phyloP scores from a whole-genome alignment of 2,329 filamentous ascomycete genomes.

The Talaromyces piceae region DNA sequence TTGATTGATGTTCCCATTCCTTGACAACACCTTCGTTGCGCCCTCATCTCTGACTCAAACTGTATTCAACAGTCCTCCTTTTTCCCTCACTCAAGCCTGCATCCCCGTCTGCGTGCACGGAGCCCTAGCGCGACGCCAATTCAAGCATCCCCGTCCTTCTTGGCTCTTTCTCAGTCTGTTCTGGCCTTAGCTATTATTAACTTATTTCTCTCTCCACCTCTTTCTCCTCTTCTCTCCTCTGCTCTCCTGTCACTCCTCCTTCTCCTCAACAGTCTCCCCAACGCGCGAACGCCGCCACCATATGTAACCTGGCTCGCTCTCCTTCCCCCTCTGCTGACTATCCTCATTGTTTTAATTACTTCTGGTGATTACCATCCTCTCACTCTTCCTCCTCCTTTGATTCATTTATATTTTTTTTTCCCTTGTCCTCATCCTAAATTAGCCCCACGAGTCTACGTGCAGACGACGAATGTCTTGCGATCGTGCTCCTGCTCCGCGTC shows the following conservation, averaged over 20 bases:
- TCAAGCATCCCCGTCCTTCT: constrained; percentile 11
- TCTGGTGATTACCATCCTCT: no score
- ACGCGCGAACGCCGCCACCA: constrained; percentile 8
- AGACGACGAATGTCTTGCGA: constrained; percentile 1
- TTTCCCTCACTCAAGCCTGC: neutral
- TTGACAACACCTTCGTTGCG: no score
- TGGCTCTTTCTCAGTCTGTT: no score
- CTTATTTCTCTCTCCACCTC: no score
- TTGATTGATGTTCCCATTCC: neutral
- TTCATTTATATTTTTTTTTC: constrained; percentile 9
- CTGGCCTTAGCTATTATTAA: no score
- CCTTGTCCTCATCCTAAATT: constrained; percentile 3
- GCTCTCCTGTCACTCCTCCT: neutral
- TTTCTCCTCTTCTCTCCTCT: constrained; percentile 10
- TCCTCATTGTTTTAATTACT: no score
- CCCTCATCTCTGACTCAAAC: no score
- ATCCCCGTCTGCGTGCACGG: constrained; percentile 6
- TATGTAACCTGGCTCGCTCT: constrained; percentile 12
- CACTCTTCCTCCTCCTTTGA: constrained; percentile 10
- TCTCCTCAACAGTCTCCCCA: constrained; percentile 2
- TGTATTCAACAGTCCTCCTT: no score
- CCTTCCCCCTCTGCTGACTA: constrained; percentile 15
- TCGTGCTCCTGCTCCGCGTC: neutral
- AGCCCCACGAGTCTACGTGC: neutral
- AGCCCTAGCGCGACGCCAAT: constrained; percentile 10